A percentile compares a stretch with the other conserved stretches of the same genome.
Evolutionary conservation across 257 asterid genomes (phyloP).

Genomic region (Solanum paucissectum): DNA sequence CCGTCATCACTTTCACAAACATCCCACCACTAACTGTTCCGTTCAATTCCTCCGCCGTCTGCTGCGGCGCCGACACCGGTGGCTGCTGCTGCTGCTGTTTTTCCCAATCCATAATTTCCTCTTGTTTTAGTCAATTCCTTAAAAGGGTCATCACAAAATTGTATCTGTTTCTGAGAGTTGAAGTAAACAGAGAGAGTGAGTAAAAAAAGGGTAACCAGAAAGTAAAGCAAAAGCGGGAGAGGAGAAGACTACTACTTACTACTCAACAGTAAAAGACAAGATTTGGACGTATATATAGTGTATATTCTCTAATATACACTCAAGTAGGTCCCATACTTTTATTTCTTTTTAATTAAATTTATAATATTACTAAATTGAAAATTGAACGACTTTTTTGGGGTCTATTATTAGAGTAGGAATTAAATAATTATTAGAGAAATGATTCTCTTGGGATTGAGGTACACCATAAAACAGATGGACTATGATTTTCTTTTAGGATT

Average conservation of each 20-base stretch:
- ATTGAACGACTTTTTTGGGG: not conserved
- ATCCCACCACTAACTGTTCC: constrained; percentile 19
- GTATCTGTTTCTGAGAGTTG: not conserved
- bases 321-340: not conserved
- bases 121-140: not conserved
- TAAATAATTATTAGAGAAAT: not conserved
- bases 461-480: not conserved
- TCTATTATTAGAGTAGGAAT: not conserved
- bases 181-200: not conserved
- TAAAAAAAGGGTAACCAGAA: constrained; percentile 27
- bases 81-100: constrained; percentile 20
- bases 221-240: constrained; percentile 31
- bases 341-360: not conserved
- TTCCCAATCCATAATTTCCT: constrained; percentile 32
- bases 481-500: not conserved
- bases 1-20: constrained; percentile 98
- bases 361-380: not conserved
- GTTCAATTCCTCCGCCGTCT: constrained; percentile 33
- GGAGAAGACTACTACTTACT: not conserved
- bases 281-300: constrained; percentile 13
- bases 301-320: not conserved
- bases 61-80: constrained; percentile 22
- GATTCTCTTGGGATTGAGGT: constrained; percentile 5
- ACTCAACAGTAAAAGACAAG: constrained; percentile 9
- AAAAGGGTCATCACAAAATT: not conserved